phyloP scores from a whole-genome alignment of 805 yeast genomes.

The Wickerhamomyces hampshirensis region DNA sequence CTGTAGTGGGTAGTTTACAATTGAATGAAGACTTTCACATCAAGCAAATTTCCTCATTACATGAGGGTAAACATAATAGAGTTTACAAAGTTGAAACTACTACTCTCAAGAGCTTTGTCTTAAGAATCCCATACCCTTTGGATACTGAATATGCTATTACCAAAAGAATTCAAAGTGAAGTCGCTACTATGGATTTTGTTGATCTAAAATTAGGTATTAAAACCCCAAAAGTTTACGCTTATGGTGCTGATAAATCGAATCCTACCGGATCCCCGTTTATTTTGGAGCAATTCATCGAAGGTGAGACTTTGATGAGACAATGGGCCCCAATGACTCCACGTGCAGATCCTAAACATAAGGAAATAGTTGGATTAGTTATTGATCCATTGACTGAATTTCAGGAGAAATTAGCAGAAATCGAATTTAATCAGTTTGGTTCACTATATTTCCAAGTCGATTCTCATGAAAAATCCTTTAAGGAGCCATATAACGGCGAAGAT shows the following conservation, averaged over 20 bases:
- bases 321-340: constrained; percentile 84
- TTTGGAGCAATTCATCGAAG: constrained; percentile 73
- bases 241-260: constrained; percentile 58
- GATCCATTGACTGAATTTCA: constrained; percentile 70
- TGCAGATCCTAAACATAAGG: constrained; percentile 45
- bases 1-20: constrained; percentile 39
- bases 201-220: constrained; percentile 55
- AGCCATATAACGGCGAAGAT: constrained; percentile 59
- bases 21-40: constrained; percentile 45
- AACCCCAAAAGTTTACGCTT: constrained; percentile 70
- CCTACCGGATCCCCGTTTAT: constrained; percentile 70
- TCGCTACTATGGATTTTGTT: constrained; percentile 87
- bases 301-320: constrained; percentile 76
- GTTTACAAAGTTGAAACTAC: constrained; percentile 69
- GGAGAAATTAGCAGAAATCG: constrained; percentile 45
- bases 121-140: constrained; percentile 82
- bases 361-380: constrained; percentile 54
- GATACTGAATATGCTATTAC: constrained; percentile 62
- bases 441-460: constrained; percentile 75
- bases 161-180: constrained; percentile 78
- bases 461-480: constrained; percentile 27
- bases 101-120: constrained; percentile 55
- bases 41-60: constrained; percentile 74
- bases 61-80: constrained; percentile 93
- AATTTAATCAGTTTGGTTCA: constrained; percentile 76